Evolutionary conservation across 2,329 filamentous ascomycete species (phyloP).

Genomic region (Aphanocladium album): DNA sequence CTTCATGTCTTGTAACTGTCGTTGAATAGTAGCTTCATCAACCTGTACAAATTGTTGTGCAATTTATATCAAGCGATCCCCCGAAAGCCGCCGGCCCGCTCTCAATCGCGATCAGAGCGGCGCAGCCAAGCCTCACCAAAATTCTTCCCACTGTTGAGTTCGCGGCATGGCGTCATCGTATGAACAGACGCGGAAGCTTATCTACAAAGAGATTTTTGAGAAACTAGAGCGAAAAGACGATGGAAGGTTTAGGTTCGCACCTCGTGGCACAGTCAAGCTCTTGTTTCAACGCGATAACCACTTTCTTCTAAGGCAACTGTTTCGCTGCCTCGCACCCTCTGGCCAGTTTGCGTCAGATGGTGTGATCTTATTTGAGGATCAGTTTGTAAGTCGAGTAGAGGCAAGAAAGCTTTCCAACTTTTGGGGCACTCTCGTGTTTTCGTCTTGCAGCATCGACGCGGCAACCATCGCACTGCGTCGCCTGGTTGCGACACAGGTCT

Average conservation of each 20-base stretch:
- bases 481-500: slow-evolving; percentile 15
- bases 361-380: slow-evolving; percentile 13
- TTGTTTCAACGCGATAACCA: slow-evolving; percentile 16
- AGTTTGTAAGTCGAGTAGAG: slow-evolving; percentile 17
- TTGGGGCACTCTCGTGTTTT: slow-evolving; percentile 27
- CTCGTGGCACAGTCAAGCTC: slow-evolving; percentile 17
- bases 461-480: slow-evolving; percentile 16
- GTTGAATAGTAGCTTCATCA: not conserved
- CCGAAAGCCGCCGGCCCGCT: not conserved
- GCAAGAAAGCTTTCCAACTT: slow-evolving; percentile 25
- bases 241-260: slow-evolving; percentile 20
- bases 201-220: slow-evolving; percentile 7
- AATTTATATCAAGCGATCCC: not conserved
- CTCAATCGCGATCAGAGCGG: too few species aligned
- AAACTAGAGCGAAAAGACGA: slow-evolving; percentile 19
- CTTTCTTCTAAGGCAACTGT: slow-evolving; percentile 16
- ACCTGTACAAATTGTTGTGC: not conserved
- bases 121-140: not conserved
- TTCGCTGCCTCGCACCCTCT: slow-evolving; percentile 12
- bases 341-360: not conserved
- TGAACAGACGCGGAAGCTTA: not conserved
- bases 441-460: slow-evolving; percentile 21
- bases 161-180: not conserved
- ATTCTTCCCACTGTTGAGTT: not conserved
- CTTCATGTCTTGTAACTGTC: too few species aligned